Percentiles rank a stretch among this genome's conserved stretches.
Evolutionary conservation across 140 eudicot genomes (phyloP).

Genomic region (Senecio squalidus): DNA sequence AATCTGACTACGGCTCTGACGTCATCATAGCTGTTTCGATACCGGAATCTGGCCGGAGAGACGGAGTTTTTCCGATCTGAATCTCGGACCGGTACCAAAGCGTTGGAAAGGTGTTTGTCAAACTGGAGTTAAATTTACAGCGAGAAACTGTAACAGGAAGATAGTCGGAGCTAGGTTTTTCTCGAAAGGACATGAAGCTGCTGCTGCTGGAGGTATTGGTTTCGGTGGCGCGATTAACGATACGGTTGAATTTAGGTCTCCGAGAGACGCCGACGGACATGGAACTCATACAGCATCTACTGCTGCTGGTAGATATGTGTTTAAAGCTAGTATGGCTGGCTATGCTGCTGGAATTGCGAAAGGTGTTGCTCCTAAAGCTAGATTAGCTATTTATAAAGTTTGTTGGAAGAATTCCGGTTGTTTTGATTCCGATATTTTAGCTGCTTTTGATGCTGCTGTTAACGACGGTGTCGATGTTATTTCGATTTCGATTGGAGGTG

Average conservation of each 20-base stretch:
- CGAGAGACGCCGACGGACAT: conserved; percentile 72
- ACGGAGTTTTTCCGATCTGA: conserved; percentile 75
- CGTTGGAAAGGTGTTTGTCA: conserved; percentile 71
- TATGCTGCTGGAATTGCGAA: conserved; percentile 67
- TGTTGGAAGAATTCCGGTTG: conserved; percentile 65
- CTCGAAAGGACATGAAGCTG: conserved; percentile 80
- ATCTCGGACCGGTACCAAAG: conserved; percentile 75
- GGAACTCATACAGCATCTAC: conserved; percentile 77
- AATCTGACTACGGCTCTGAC: conserved; percentile 83
- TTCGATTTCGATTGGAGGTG: conserved; percentile 67
- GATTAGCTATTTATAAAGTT: conserved; percentile 63
- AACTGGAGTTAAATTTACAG: conserved; percentile 30
- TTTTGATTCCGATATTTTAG: conserved; percentile 58
- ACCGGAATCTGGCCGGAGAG: conserved; percentile 95
- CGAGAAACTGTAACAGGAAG: conserved; percentile 38
- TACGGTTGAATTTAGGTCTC: conserved; percentile 57
- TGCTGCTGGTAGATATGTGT: conserved; percentile 64
- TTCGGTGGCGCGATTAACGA: conserved; percentile 63
- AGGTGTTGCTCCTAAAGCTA: conserved; percentile 71
- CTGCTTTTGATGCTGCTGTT: conserved; percentile 65
- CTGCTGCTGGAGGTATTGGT: conserved; percentile 54
- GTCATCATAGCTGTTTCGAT: conserved; percentile 66
- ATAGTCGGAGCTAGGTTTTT: conserved; percentile 38
- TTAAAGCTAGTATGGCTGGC: conserved; percentile 52
- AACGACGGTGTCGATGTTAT: conserved; percentile 63